Percentiles rank a stretch among this genome's conserved stretches.
Evolutionary conservation across 2,329 filamentous ascomycete genomes (phyloP).

Genomic region (Penicillium brasilianum): DNA sequence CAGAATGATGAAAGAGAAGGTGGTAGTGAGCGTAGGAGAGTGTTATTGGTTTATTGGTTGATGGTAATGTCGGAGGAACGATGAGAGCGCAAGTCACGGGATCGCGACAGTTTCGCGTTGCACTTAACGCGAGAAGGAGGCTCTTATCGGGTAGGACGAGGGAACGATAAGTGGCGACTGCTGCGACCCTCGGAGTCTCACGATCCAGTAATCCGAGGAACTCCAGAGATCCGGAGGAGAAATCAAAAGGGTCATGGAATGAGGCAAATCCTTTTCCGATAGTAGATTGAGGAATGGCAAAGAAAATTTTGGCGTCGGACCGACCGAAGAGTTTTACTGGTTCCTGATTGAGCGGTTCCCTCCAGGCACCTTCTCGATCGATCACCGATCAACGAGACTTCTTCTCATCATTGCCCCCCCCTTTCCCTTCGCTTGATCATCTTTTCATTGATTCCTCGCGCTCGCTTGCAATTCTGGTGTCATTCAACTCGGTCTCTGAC

Average conservation of each 20-base stretch:
- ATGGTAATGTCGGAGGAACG: background rate
- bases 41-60: too few species aligned
- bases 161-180: constrained; percentile 16
- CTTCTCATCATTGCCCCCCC: background rate
- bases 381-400: background rate
- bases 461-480: background rate
- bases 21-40: background rate
- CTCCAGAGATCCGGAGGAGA: background rate
- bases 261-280: constrained; percentile 6
- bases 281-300: constrained; percentile 16
- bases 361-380: constrained; percentile 25
- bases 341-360: constrained; percentile 11
- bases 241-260: constrained; percentile 4
- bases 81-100: constrained; percentile 35
- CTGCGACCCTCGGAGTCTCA: background rate
- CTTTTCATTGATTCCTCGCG: background rate
- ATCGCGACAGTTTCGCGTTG: constrained; percentile 48
- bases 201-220: constrained; percentile 2
- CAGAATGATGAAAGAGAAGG: background rate
- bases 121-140: constrained; percentile 44
- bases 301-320: constrained; percentile 8
- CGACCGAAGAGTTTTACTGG: constrained; percentile 29
- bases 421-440: background rate
- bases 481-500: background rate
- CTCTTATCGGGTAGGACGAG: constrained; percentile 24